These are phyloP conservation scores for Mycena haematopus DNA, from an alignment of 768 basidiomycete species.

Conservation along the genomic window DNA sequence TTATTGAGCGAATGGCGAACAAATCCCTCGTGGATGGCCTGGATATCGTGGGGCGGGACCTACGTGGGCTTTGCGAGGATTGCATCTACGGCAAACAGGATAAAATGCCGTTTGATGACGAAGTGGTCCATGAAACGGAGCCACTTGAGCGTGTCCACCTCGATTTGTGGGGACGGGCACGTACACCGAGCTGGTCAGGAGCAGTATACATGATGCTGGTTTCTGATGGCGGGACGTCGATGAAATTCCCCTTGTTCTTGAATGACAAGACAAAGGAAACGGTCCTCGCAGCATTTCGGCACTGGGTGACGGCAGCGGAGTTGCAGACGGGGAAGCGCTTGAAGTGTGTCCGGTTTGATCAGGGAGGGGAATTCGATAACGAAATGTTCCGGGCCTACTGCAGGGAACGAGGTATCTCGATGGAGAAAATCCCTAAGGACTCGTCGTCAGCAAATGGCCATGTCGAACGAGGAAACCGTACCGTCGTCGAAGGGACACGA, in stretches of 20 bases:
- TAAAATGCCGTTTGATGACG: background rate
- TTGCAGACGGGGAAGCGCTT: background rate
- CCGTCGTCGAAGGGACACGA: background rate
- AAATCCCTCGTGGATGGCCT: no score
- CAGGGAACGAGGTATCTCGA: background rate
- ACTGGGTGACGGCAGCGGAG: background rate
- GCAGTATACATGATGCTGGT: background rate
- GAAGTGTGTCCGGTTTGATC: background rate
- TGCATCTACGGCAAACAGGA: background rate
- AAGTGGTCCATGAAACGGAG: background rate
- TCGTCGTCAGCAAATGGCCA: background rate
- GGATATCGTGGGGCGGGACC: conserved; percentile 23
- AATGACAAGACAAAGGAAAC: background rate
- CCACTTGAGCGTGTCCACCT: background rate
- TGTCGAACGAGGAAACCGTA: background rate
- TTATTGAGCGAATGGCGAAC: no score
- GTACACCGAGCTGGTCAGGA: background rate
- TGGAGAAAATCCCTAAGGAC: background rate
- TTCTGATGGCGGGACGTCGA: background rate
- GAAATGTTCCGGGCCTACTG: background rate
- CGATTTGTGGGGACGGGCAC: background rate
- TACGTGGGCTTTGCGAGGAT: background rate
- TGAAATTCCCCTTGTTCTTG: background rate
- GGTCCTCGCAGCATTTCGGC: background rate
- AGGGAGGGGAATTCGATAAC: background rate